phyloP scores from a whole-genome alignment of 495 filamentous ascomycete genomes.

The Neurospora sp. region DNA sequence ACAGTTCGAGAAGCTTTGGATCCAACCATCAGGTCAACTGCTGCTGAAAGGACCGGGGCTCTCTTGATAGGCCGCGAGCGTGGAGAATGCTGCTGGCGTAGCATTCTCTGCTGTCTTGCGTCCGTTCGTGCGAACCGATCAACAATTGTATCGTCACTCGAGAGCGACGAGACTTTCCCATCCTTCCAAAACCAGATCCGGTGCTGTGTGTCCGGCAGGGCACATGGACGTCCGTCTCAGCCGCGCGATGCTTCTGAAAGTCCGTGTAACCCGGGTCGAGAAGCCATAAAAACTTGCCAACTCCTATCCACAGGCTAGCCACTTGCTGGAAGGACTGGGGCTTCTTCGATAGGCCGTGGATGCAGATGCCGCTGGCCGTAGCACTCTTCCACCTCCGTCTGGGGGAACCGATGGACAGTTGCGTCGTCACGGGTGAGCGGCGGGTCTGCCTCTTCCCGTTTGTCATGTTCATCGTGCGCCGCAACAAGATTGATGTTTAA shows the following conservation, averaged over 20 bases:
- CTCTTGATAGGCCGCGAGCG: not conserved
- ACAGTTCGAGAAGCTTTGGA: not conserved
- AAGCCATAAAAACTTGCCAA: conserved; percentile 5
- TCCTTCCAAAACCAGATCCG: not conserved
- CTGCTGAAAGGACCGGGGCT: not conserved
- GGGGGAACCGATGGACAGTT: not conserved
- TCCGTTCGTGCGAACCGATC: not conserved
- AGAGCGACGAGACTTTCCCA: conserved; percentile 2
- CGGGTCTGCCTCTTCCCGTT: not conserved
- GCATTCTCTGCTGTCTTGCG: not conserved
- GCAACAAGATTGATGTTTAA: not conserved
- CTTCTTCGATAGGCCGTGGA: conserved; percentile 1
- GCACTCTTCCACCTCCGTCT: not conserved
- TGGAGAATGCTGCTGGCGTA: not conserved
- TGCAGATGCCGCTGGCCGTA: not conserved
- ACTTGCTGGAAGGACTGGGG: conserved; percentile 5
- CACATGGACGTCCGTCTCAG: not conserved
- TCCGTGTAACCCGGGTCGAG: not conserved
- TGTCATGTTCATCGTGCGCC: not conserved
- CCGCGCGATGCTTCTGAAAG: not conserved
- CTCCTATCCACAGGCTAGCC: conserved; percentile 1
- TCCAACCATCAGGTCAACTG: not conserved
- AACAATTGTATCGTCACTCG: not conserved
- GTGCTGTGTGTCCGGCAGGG: not conserved
- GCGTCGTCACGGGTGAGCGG: conserved; percentile 2